phyloP scores from a whole-genome alignment of 2,329 filamentous ascomycete species.

The Pestalotiopsis sp. region DNA sequence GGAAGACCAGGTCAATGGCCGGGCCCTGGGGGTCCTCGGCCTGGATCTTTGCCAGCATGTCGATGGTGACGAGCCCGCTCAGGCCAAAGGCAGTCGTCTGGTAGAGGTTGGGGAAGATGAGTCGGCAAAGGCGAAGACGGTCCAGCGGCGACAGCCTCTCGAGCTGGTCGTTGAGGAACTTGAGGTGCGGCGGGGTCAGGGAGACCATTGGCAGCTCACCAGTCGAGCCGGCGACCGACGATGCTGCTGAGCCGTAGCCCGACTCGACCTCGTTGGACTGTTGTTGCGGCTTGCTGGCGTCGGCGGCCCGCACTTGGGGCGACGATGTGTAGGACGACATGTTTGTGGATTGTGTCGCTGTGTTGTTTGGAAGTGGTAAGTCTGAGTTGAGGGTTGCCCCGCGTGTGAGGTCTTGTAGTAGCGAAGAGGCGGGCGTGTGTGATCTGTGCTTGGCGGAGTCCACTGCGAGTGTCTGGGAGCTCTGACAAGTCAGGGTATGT shows the following conservation, averaged over 20 bases:
- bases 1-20: conserved; percentile 72
- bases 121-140: conserved; percentile 88
- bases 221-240: conserved; percentile 63
- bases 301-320: conserved; percentile 37
- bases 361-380: background rate
- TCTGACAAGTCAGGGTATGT: background rate
- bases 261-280: conserved; percentile 64
- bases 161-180: conserved; percentile 88
- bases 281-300: conserved; percentile 42
- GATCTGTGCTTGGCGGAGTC: background rate
- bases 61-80: conserved; percentile 79
- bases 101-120: conserved; percentile 86
- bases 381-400: conserved; percentile 26
- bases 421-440: background rate
- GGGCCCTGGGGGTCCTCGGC: conserved; percentile 62
- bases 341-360: conserved; percentile 38
- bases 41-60: conserved; percentile 81
- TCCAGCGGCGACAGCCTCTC: conserved; percentile 88
- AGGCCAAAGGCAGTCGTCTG: conserved; percentile 85
- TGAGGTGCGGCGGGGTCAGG: conserved; percentile 86
- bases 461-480: background rate
- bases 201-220: conserved; percentile 73
- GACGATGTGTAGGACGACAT: conserved; percentile 41
- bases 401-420: conserved; percentile 25
- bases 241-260: conserved; percentile 74